Evolutionary conservation across 1,139 yeast species (phyloP), one percentile per base, ranked within the genome.

Genomic region (Geotrichum candidum): DNA sequence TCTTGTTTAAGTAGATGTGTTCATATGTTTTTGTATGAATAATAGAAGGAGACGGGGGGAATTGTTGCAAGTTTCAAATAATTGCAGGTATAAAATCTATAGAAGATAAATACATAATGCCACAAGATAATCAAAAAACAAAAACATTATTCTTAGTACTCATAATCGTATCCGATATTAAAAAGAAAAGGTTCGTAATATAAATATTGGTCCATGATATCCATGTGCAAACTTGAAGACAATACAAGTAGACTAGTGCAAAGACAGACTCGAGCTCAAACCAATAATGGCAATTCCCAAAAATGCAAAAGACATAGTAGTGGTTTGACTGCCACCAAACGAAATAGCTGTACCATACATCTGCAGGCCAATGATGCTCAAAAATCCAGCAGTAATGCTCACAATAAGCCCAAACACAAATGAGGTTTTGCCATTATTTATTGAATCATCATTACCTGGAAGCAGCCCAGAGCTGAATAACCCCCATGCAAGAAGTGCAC

Each of bases 311-410:
- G 64, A 57, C 31, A 74, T 56, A 1, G 75, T 71, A 0, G 63
- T 61, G 11, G 67, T 64, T 50, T 72, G 74, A 15, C 70, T 65
- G 6, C 90, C 91, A 11, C 91, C 90, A 73, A 86, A 88, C 1
- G 83, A 78, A 23, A 88, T 83, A 0, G 94, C 87, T 41, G 90
- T 82, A 0, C 90, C 87, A 72, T 89, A 87, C 96, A 92, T 89
- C 66, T 92, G 92, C 54, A 91, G 74, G 0, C 92, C 89, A 60
- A 92, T 87, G 29, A 88, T 88, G 0, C 88, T 79, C 68, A 92
- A 77, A 70, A 92, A 92, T 0, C 98, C 98, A 53, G 95, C 82
- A 1, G 97, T 90, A 1, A 87, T 72, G 13, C 90, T 83, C 72
- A 92, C 81, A 27, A 90, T 74, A 0, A 82, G 67, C 0, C 95